phyloP scores from a whole-genome alignment of 768 basidiomycete genomes.

The Hemileccinum impolitum region DNA sequence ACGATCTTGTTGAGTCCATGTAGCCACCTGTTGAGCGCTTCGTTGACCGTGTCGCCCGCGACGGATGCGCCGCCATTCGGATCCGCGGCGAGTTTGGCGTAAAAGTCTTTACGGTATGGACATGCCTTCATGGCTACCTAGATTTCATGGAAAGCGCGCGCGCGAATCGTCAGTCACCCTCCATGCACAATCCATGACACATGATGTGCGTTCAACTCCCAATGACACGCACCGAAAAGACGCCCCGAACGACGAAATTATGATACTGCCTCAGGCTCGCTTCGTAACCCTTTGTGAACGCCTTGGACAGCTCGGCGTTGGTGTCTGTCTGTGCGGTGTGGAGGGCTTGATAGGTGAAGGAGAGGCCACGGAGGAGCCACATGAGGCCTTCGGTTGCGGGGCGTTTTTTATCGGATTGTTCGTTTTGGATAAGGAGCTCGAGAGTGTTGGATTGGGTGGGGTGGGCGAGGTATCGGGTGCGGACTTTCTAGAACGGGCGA shows the following conservation, averaged over 20 bases:
- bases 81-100: constrained; percentile 54
- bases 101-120: constrained; percentile 61
- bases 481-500: constrained; percentile 70
- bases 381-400: constrained; percentile 87
- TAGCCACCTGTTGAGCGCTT: constrained; percentile 59
- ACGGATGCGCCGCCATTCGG: constrained; percentile 47
- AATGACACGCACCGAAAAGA: constrained; percentile 40
- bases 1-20: constrained; percentile 53
- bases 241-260: constrained; percentile 65
- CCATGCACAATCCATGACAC: no score
- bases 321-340: constrained; percentile 66
- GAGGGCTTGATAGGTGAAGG: constrained; percentile 85
- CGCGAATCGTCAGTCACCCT: background rate
- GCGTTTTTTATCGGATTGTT: constrained; percentile 83
- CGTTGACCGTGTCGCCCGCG: constrained; percentile 50
- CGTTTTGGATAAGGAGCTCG: constrained; percentile 78
- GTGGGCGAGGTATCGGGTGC: constrained; percentile 67
- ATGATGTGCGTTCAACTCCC: no score
- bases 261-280: constrained; percentile 82
- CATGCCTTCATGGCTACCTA: constrained; percentile 58
- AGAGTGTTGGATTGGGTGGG: constrained; percentile 71
- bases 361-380: constrained; percentile 90
- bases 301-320: constrained; percentile 49
- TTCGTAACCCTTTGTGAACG: constrained; percentile 82
- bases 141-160: background rate